Evolutionary conservation across 768 basidiomycete species (phyloP), one percentile per base, ranked within the genome.

Genomic region (Lactarius trivialis): DNA sequence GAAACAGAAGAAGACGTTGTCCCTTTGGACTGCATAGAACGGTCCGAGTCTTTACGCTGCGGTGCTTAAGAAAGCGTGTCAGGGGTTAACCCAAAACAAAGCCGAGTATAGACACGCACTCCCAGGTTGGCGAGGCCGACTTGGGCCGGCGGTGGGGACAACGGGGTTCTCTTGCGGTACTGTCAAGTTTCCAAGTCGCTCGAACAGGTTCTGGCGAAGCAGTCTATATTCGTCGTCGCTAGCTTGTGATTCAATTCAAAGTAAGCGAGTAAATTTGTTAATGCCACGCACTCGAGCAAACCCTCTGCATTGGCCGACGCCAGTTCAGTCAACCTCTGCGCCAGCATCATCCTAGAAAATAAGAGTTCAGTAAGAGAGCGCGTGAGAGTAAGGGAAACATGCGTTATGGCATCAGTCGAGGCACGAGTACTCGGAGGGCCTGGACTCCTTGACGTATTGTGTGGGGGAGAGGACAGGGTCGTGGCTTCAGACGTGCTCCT

Each of bases 211-310:
- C 72, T 91, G 90, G 49, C 91, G 85, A 14, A 93, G 80, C 48
- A 93, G 72, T 55, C 91, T 85, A 71, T 93, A 93, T 71, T 91
- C 91, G 67, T 92, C 89, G 73, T 93, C 88, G 70, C 91, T 93
- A 72, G 8, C 54, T 33, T 61, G 53, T 36, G 60, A 19, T 32
- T 58, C 34, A 41, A 53, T 24, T 26, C 52, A 37, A 55, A 21
- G 26, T 45, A 58, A 43, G 19, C 24, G 14, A 60, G 28, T 24
- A 19, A 26, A 32, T 50, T 32, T 37, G n/a, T 54, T 49, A 21
- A 59, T 50, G 65, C 36, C 37, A 76, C 84, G 69, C 71, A 89
- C 89, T 83, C 84, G 56, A 93, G 77, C 55, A 93, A 77, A 33
- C 91, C 91, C 69, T 93, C 85, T 7, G 86, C 81, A 71, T 93